A percentile compares a stretch with the other conserved stretches of the same genome.
These are phyloP conservation scores for Penicillium sp. DNA, from an alignment of 2,329 filamentous ascomycete genomes.

Conservation along the genomic window DNA sequence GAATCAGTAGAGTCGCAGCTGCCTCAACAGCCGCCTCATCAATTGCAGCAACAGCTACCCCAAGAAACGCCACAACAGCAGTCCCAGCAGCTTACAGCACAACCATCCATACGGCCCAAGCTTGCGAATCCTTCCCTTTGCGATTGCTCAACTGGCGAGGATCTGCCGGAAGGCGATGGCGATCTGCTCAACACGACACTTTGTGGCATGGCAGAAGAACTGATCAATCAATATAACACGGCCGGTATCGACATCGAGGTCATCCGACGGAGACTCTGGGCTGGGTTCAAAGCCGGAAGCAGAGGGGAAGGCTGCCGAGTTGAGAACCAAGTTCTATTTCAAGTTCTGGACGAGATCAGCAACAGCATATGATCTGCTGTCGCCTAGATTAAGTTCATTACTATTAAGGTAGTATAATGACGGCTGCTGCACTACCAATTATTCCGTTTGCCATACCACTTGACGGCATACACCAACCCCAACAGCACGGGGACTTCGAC, in stretches of 20 bases:
- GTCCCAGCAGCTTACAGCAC: not conserved
- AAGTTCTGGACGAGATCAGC: slow-evolving; percentile 44
- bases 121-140: slow-evolving; percentile 22
- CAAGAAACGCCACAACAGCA: not conserved
- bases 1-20: not conserved
- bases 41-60: not conserved
- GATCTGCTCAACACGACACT: slow-evolving; percentile 39
- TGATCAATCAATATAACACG: slow-evolving; percentile 43
- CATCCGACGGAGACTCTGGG: slow-evolving; percentile 37
- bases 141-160: slow-evolving; percentile 22
- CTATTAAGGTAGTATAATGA: not conserved
- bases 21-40: not conserved
- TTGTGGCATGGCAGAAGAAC: slow-evolving; percentile 42
- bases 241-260: slow-evolving; percentile 38
- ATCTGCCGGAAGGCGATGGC: slow-evolving; percentile 14
- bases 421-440: slow-evolving; percentile 23
- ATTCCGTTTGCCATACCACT: slow-evolving; percentile 29
- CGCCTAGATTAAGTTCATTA: not conserved
- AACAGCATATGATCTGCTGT: slow-evolving; percentile 23
- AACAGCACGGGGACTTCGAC: slow-evolving; percentile 85
- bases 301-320: slow-evolving; percentile 40
- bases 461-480: slow-evolving; percentile 73
- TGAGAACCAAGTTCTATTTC: slow-evolving; percentile 46
- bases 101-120: not conserved
- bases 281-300: slow-evolving; percentile 35